phyloP scores from a whole-genome alignment of 2,329 filamentous ascomycete species.

The Microcyclosporella mali region DNA sequence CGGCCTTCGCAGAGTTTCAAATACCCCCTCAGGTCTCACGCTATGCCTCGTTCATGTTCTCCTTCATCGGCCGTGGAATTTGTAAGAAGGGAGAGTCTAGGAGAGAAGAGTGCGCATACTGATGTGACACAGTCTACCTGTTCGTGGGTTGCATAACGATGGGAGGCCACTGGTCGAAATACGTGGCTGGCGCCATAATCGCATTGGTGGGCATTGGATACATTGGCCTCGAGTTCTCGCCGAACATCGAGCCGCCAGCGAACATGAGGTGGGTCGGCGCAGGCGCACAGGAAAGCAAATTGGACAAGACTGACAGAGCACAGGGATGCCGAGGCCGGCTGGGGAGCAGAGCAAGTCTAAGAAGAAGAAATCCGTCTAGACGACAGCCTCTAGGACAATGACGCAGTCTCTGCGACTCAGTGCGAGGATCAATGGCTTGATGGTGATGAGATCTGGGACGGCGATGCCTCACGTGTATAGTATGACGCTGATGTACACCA shows the following conservation, averaged over 20 bases:
- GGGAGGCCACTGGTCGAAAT: slow-evolving; percentile 58
- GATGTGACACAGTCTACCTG: slow-evolving; percentile 68
- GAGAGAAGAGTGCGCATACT: slow-evolving; percentile 4
- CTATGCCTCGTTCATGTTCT: slow-evolving; percentile 97
- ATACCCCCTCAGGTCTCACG: slow-evolving; percentile 86
- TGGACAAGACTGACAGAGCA: slow-evolving; percentile 5
- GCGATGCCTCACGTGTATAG: not conserved
- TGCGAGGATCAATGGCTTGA: too few relatives aligned
- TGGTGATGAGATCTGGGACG: not conserved
- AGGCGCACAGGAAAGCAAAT: not conserved
- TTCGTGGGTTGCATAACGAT: slow-evolving; percentile 86
- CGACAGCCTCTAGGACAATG: too few relatives aligned
- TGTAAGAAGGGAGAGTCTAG: slow-evolving; percentile 54
- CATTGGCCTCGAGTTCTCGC: slow-evolving; percentile 46
- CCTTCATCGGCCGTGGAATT: slow-evolving; percentile 87
- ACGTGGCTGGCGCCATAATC: slow-evolving; percentile 71
- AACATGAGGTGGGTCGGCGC: slow-evolving; percentile 46
- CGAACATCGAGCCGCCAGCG: slow-evolving; percentile 48
- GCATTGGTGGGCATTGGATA: slow-evolving; percentile 75
- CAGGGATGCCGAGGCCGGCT: slow-evolving; percentile 48
- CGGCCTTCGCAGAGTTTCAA: slow-evolving; percentile 65
- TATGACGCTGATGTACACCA: not conserved
- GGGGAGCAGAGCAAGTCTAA: slow-evolving; percentile 50
- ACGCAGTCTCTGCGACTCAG: too few relatives aligned
- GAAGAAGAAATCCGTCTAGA: not conserved